A percentile compares a stretch with the other conserved stretches of the same genome.
Conservation (phyloP, 768 basidiomycete genomes). For the Coprinopsis strossmayeri region DNA sequence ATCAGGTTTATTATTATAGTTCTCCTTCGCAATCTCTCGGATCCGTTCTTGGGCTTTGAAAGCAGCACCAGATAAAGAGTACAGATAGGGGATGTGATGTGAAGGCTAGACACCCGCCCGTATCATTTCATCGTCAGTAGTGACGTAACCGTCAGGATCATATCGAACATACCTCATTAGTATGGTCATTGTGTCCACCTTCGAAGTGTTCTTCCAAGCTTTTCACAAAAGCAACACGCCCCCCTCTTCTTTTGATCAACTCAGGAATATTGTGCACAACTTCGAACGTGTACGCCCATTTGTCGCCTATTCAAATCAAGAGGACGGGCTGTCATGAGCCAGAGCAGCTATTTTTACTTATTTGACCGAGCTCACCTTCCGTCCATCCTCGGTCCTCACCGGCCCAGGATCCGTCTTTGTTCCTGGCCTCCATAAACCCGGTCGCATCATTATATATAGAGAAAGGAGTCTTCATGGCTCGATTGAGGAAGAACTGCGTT, state of each 20-base stretch:
- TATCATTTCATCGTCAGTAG: too few relatives aligned
- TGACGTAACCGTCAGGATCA: too few relatives aligned
- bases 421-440: slow-evolving; percentile 80
- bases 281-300: slow-evolving; percentile 70
- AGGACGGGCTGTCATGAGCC: background rate
- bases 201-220: slow-evolving; percentile 57
- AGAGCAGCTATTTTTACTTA: too few relatives aligned
- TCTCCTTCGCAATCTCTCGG: slow-evolving; percentile 50
- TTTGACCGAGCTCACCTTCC: slow-evolving; percentile 50
- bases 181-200: slow-evolving; percentile 73
- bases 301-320: slow-evolving; percentile 28
- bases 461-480: slow-evolving; percentile 51
- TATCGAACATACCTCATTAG: slow-evolving; percentile 70
- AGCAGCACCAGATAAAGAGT: slow-evolving; percentile 65
- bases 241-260: slow-evolving; percentile 58
- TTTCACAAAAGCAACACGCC: slow-evolving; percentile 54
- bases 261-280: slow-evolving; percentile 66
- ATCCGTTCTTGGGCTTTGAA: slow-evolving; percentile 68
- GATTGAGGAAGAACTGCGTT: slow-evolving; percentile 40
- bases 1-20: slow-evolving; percentile 63
- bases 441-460: slow-evolving; percentile 62
- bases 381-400: slow-evolving; percentile 74
- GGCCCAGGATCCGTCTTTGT: slow-evolving; percentile 64
- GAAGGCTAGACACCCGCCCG: too few relatives aligned
- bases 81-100: slow-evolving; percentile 83